Percentiles rank a stretch among this genome's conserved stretches.
Conservation (phyloP, 495 filamentous ascomycete genomes). For the Podospora conica region DNA sequence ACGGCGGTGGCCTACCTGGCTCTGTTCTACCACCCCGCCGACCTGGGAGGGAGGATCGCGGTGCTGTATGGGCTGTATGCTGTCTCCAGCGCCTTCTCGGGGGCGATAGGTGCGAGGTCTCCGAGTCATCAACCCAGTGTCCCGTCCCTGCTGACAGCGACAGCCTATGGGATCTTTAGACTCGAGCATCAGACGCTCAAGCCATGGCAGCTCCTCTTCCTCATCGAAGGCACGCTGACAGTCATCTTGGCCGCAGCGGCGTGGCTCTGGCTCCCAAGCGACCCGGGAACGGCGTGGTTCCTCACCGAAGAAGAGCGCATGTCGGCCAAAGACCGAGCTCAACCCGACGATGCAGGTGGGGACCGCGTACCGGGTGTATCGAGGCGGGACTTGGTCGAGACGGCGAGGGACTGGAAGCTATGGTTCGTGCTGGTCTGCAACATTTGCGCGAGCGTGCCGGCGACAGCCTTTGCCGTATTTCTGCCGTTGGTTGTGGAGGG, state of each 20-base stretch:
- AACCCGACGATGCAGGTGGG: background rate
- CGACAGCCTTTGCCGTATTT: slow-evolving; percentile 50
- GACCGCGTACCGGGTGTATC: background rate
- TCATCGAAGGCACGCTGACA: slow-evolving; percentile 49
- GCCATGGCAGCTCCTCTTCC: slow-evolving; percentile 53
- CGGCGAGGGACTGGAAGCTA: slow-evolving; percentile 46
- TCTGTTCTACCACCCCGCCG: slow-evolving; percentile 50
- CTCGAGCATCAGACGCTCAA: slow-evolving; percentile 27
- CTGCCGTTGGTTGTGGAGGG: slow-evolving; percentile 46
- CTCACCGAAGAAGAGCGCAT: slow-evolving; percentile 37
- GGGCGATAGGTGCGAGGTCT: slow-evolving; percentile 35
- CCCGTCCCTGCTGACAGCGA: too few species aligned
- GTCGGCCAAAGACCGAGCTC: slow-evolving; percentile 37
- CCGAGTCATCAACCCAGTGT: too few species aligned
- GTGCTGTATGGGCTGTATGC: slow-evolving; percentile 54
- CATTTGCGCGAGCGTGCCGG: slow-evolving; percentile 48
- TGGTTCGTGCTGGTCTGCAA: slow-evolving; percentile 48
- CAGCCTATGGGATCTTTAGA: slow-evolving; percentile 27
- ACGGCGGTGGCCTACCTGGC: slow-evolving; percentile 48
- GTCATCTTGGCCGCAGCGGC: slow-evolving; percentile 41
- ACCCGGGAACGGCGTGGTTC: slow-evolving; percentile 51
- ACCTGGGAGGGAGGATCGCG: slow-evolving; percentile 47
- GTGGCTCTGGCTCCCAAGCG: slow-evolving; percentile 47
- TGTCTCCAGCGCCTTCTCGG: slow-evolving; percentile 48
- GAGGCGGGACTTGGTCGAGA: slow-evolving; percentile 42